A percentile compares a stretch with the other conserved stretches of the same genome.
phyloP scores from a whole-genome alignment of 202 grass and related monocot species.

The Hordeum pubiflorum region DNA sequence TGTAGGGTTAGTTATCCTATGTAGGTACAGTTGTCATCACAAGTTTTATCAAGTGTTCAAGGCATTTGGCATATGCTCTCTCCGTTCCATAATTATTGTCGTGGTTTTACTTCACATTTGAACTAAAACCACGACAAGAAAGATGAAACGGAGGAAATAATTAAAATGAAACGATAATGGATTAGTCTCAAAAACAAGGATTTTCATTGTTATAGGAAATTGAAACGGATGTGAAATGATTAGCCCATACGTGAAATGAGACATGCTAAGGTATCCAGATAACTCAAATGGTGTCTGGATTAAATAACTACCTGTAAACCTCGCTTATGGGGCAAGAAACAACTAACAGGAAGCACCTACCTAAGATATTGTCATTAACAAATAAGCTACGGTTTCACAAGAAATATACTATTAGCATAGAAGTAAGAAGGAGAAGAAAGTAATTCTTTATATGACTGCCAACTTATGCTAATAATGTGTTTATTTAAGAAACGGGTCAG shows the following conservation, averaged over 20 bases:
- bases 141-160: too few species aligned
- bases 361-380: background rate
- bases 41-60: background rate
- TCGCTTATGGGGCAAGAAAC: conserved; percentile 36
- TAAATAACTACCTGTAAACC: conserved; percentile 20
- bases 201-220: background rate
- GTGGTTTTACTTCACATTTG: too few species aligned
- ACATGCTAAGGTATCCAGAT: conserved; percentile 12
- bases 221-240: background rate
- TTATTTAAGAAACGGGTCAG: background rate
- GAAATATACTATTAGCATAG: background rate
- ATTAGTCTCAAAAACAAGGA: background rate
- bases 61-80: background rate
- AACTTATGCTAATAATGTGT: conserved; percentile 5
- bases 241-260: background rate
- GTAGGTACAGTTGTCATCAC: background rate
- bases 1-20: background rate
- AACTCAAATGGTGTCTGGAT: conserved; percentile 18
- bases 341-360: conserved; percentile 5
- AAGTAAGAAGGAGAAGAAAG: background rate
- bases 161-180: background rate
- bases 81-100: too few species aligned
- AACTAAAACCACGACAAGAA: too few species aligned
- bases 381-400: background rate
- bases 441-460: background rate